Evolutionary conservation across 116 monocot genomes (phyloP).

Genomic region (Cymodocea nodosa): DNA sequence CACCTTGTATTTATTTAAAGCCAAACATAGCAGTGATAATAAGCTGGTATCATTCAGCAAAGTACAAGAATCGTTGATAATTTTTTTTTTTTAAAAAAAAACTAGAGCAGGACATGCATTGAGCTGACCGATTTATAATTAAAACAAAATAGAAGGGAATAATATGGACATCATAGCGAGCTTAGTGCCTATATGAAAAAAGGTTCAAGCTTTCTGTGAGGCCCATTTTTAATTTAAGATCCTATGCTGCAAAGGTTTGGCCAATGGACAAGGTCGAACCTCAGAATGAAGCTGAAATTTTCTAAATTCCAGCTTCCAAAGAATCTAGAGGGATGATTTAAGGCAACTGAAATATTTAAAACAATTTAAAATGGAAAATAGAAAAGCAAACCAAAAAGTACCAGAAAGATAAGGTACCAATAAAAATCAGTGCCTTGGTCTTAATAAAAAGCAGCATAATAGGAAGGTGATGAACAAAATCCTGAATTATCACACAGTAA

Average conservation of each 20-base stretch:
- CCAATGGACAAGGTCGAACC: neutral
- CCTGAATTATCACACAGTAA: neutral
- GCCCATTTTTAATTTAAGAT: constrained; percentile 9
- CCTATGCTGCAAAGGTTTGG: neutral
- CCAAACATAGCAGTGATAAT: no score
- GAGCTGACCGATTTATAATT: no score
- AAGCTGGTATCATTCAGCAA: no score
- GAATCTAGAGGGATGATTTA: constrained; percentile 3
- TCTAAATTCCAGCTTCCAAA: constrained; percentile 1
- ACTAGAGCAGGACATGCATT: neutral
- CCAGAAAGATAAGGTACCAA: neutral
- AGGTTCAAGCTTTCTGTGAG: constrained; percentile 9
- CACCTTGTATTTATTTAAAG: no score
- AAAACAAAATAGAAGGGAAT: neutral
- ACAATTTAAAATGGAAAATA: no score
- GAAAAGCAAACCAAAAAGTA: neutral
- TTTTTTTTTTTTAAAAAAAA: no score
- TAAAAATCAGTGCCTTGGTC: no score
- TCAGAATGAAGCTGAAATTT: neutral
- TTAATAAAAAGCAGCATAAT: no score
- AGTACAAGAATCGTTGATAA: no score
- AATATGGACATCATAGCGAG: constrained; percentile 11
- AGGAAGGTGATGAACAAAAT: neutral
- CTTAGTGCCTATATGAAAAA: constrained; percentile 1
- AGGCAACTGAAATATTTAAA: no score